Conservation (phyloP, 306 rosid genomes). For the Sophora flavescens region DNA sequence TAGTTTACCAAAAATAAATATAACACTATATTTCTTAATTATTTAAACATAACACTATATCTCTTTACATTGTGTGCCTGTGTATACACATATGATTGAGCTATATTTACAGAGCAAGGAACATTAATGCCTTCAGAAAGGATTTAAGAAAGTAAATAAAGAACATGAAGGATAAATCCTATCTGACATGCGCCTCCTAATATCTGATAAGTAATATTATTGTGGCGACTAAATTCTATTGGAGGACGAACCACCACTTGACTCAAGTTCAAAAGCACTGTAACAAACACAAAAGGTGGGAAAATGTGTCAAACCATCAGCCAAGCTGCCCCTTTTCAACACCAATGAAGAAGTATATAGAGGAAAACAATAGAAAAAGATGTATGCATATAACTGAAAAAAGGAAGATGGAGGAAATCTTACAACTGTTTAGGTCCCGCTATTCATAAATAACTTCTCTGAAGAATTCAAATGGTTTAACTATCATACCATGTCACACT, state of each 20-base stretch:
- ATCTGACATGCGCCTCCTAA: not conserved
- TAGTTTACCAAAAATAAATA: no score
- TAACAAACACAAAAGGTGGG: not conserved
- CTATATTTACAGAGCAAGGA: not conserved
- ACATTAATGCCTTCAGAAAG: not conserved
- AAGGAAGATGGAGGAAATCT: not conserved
- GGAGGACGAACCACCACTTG: constrained; percentile 1
- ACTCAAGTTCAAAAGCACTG: not conserved
- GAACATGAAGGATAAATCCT: not conserved
- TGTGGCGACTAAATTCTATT: not conserved
- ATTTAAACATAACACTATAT: not conserved
- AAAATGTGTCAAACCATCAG: constrained; percentile 12
- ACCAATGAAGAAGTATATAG: not conserved
- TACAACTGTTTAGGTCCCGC: not conserved
- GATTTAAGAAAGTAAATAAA: not conserved
- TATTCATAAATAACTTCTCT: constrained; percentile 22
- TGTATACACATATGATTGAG: not conserved
- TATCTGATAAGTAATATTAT: not conserved
- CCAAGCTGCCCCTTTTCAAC: constrained; percentile 7
- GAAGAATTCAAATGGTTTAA: not conserved
- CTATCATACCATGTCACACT: constrained; percentile 5
- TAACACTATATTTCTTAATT: not conserved
- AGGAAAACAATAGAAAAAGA: not conserved
- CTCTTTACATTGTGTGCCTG: not conserved
- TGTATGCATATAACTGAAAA: not conserved